phyloP scores from a whole-genome alignment of 768 basidiomycete species.

The Grammothele lineata region DNA sequence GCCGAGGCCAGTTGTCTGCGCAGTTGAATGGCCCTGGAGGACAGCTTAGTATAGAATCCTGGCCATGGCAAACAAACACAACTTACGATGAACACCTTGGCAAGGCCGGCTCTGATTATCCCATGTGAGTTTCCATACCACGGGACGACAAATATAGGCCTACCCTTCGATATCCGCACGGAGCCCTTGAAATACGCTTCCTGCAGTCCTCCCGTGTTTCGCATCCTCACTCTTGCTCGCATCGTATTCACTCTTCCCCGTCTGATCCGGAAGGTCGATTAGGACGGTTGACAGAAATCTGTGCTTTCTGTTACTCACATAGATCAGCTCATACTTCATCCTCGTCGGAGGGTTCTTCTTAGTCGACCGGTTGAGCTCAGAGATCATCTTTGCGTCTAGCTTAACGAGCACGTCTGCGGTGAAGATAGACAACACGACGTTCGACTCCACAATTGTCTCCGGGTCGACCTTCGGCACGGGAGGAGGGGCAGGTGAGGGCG shows the following conservation, averaged over 20 bases:
- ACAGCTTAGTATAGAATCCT: constrained; percentile 72
- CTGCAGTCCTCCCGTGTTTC: constrained; percentile 52
- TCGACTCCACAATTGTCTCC: constrained; percentile 40
- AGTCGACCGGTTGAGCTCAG: constrained; percentile 83
- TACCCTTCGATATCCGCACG: constrained; percentile 84
- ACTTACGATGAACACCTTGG: constrained; percentile 82
- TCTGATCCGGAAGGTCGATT: too few relatives aligned
- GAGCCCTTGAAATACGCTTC: constrained; percentile 83
- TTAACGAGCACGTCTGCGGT: constrained; percentile 62
- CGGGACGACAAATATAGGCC: not conserved
- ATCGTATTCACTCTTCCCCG: constrained; percentile 78
- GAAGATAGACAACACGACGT: constrained; percentile 60
- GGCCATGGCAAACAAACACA: constrained; percentile 43
- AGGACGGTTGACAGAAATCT: not conserved
- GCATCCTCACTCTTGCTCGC: constrained; percentile 66
- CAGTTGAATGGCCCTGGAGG: constrained; percentile 78
- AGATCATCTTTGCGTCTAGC: constrained; percentile 58
- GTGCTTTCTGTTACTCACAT: constrained; percentile 41
- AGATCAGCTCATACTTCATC: constrained; percentile 81
- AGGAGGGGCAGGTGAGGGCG: constrained; percentile 32
- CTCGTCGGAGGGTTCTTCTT: constrained; percentile 87
- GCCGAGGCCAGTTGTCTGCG: constrained; percentile 83
- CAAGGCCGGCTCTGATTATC: constrained; percentile 49
- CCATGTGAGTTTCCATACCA: not conserved
- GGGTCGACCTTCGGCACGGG: constrained; percentile 26